Evolutionary conservation across 2,329 filamentous ascomycete genomes (phyloP).

Genomic region (Stagonosporopsis vannaccii): DNA sequence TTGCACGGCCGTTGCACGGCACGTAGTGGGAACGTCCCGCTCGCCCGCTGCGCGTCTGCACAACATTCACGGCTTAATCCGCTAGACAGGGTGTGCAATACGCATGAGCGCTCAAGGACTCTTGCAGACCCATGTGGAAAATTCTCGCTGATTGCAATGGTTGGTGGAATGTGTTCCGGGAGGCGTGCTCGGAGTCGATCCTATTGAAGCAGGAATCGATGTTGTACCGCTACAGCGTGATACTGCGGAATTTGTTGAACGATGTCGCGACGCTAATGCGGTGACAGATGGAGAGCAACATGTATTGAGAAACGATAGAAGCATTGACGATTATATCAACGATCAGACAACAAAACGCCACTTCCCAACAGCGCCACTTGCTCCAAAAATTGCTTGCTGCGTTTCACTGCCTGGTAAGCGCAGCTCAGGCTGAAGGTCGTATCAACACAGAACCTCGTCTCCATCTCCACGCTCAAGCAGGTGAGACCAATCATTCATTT

Average conservation of each 20-base stretch:
- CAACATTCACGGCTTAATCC: background rate
- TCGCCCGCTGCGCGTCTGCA: constrained; percentile 3
- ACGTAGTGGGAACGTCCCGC: constrained; percentile 2
- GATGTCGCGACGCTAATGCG: constrained; percentile 3
- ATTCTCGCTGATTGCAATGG: background rate
- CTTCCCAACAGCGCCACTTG: background rate
- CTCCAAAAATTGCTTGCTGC: background rate
- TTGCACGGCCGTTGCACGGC: constrained; percentile 6
- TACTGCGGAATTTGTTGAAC: background rate
- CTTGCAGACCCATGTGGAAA: background rate
- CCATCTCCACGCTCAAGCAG: background rate
- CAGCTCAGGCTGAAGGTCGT: background rate
- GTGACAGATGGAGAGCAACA: background rate
- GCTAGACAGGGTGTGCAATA: background rate
- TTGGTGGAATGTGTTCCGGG: background rate
- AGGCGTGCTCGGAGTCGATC: background rate
- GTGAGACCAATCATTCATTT: constrained; percentile 47
- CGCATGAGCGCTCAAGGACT: background rate
- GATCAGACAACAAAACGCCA: background rate
- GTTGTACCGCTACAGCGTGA: background rate
- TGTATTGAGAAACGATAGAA: background rate
- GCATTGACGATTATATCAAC: background rate
- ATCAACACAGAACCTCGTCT: background rate
- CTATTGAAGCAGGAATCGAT: background rate
- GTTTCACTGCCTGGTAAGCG: background rate